Conservation (phyloP, 345 rosid genomes). For the Moricandia arvensis region DNA sequence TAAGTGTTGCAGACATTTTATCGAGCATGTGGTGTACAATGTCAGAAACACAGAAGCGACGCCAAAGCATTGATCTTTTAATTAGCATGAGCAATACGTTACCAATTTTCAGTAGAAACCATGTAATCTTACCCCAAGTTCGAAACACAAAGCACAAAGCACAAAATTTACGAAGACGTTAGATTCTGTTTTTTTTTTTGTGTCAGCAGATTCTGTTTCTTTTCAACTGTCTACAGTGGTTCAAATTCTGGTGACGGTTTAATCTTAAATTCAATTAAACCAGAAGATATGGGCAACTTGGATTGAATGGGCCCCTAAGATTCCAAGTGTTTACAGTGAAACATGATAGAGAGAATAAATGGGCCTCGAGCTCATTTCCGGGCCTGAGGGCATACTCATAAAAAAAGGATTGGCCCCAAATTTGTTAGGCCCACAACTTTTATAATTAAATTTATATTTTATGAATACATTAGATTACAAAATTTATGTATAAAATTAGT, state of each 20-base stretch:
- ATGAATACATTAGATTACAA: no score
- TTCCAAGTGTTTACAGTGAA: neutral
- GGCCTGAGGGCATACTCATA: no score
- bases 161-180: neutral
- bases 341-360: neutral
- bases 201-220: neutral
- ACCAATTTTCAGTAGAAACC: neutral
- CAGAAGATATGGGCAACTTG: neutral
- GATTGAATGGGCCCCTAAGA: no score
- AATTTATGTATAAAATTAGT: no score
- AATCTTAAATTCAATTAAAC: neutral
- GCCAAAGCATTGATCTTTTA: neutral
- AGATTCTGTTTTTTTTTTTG: neutral
- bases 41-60: neutral
- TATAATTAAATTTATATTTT: no score
- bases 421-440: no score
- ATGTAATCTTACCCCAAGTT: neutral
- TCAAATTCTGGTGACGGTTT: neutral
- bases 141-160: neutral
- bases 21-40: slow-evolving; percentile 30
- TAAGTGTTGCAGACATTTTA: slow-evolving; percentile 5
- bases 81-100: neutral
- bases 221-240: neutral
- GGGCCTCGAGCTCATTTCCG: neutral
- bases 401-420: no score